A percentile compares a stretch with the other conserved stretches of the same genome.
Evolutionary conservation across 2,329 filamentous ascomycete species (phyloP).

Genomic region (Penicillium sp.): DNA sequence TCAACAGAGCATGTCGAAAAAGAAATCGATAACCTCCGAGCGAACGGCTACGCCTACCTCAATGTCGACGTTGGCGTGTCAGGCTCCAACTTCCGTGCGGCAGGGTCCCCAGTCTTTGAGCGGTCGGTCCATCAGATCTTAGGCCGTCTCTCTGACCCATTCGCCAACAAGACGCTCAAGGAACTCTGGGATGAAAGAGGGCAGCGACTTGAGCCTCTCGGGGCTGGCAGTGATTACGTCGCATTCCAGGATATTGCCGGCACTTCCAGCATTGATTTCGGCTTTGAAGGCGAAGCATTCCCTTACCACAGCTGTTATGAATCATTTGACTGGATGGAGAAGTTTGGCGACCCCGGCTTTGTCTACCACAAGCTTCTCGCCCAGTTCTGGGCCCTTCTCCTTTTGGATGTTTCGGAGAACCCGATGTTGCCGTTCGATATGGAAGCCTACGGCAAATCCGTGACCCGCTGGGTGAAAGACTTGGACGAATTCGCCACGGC

Average conservation of each 20-base stretch:
- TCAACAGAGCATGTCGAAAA: slow-evolving; percentile 95
- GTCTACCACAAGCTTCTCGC: slow-evolving; percentile 76
- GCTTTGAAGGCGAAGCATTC: slow-evolving; percentile 68
- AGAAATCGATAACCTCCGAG: slow-evolving; percentile 70
- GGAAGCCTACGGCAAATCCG: slow-evolving; percentile 66
- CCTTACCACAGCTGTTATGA: slow-evolving; percentile 87
- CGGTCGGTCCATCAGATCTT: slow-evolving; percentile 72
- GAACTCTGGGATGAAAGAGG: slow-evolving; percentile 70
- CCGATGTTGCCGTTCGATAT: slow-evolving; percentile 83
- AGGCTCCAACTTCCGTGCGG: slow-evolving; percentile 72
- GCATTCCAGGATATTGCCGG: slow-evolving; percentile 91
- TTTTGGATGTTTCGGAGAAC: slow-evolving; percentile 80
- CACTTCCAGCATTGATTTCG: slow-evolving; percentile 81
- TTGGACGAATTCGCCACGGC: slow-evolving; percentile 66
- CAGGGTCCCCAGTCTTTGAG: slow-evolving; percentile 78
- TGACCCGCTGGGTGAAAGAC: slow-evolving; percentile 67
- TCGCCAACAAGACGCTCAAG: slow-evolving; percentile 69
- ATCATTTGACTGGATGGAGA: slow-evolving; percentile 81
- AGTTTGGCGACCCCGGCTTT: slow-evolving; percentile 79
- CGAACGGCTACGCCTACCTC: slow-evolving; percentile 80
- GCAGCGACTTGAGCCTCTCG: slow-evolving; percentile 67
- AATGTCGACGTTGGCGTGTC: slow-evolving; percentile 85
- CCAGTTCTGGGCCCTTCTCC: slow-evolving; percentile 77
- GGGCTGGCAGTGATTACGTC: slow-evolving; percentile 78
- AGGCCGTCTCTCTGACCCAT: slow-evolving; percentile 72